phyloP scores from a whole-genome alignment of 176 grass and related monocot genomes.

The Stipa capillata region DNA sequence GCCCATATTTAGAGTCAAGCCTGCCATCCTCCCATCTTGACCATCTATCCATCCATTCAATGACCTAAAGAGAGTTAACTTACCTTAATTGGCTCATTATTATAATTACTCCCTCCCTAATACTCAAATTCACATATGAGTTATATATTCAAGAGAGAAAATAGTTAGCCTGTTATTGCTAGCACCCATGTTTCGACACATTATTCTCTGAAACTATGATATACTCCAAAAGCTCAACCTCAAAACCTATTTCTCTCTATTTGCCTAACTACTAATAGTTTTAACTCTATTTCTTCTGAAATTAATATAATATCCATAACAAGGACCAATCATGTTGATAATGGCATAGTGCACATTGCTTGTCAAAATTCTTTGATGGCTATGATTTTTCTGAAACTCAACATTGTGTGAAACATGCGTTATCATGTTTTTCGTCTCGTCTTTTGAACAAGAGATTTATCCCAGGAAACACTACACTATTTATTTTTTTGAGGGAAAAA shows the following conservation, averaged over 20 bases:
- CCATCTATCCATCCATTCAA: not conserved
- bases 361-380: not conserved
- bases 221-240: not conserved
- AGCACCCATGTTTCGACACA: not conserved
- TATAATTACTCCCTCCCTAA: not conserved
- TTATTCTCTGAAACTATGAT: not conserved
- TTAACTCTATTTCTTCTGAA: not conserved
- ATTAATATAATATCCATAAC: not conserved
- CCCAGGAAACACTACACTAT: not conserved
- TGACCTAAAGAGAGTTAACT: not conserved
- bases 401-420: not conserved
- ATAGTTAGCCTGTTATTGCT: not conserved
- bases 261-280: not conserved
- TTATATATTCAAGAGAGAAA: not conserved
- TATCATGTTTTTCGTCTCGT: not conserved
- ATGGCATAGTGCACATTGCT: not conserved
- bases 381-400: not conserved
- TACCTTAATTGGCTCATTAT: not conserved
- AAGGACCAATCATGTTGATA: not conserved
- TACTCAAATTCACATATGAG: not conserved
- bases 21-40: not conserved
- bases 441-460: not conserved
- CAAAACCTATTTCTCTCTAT: not conserved
- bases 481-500: no score
- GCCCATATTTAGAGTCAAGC: not conserved